Evolutionary conservation across 768 basidiomycete species (phyloP), one percentile per base, ranked within the genome.

Genomic region (Boletus rubroflammeus): DNA sequence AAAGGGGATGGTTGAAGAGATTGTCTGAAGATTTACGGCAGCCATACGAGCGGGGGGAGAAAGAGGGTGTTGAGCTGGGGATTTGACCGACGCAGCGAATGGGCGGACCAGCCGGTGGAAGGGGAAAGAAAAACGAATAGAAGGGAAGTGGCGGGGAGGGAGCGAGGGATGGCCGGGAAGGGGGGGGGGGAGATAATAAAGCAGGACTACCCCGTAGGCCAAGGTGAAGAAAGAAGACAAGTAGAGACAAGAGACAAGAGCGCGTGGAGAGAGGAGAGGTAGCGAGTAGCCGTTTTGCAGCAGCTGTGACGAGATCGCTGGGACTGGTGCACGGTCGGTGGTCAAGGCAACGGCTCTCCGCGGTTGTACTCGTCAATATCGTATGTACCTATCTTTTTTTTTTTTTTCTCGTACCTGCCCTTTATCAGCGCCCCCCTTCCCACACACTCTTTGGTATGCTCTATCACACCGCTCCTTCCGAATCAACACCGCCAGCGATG

Each of bases 11-110:
- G 75, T 80, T 59, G 81, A 73, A 58, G 85, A 76, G 78, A 87
- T 83, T 73, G 85, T 80, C 71, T 88, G 85, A 61, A 87, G 78
- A 71, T 85, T 86, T 72, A 86, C 81, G 64, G 86, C 83, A 73
- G 86, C 81, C 85, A 89, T 88, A 54, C 55, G 64, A 62, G 25
- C 35, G 66, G 56, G 47, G 55, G 48, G 51, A 69, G 67, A 76
- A 66, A 60, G 76, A 75, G 62, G 69, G 76, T 72, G 72, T 61
- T 57, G 62, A 64, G 66, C 64, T 58, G 69, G 59, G 61, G 69
- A 69, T 31, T 56, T 47, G 48, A 59, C 58, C 61, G 61, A 68
- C 66, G 45, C 68, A 72, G 68, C 64, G 59, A 65, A 63, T 29
- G 47, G 62, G 75, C 82, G 83, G 84, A 71, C 84, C 84, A 85